phyloP scores from a whole-genome alignment of 208 protist species.

The Vickermania spadyakhi region DNA sequence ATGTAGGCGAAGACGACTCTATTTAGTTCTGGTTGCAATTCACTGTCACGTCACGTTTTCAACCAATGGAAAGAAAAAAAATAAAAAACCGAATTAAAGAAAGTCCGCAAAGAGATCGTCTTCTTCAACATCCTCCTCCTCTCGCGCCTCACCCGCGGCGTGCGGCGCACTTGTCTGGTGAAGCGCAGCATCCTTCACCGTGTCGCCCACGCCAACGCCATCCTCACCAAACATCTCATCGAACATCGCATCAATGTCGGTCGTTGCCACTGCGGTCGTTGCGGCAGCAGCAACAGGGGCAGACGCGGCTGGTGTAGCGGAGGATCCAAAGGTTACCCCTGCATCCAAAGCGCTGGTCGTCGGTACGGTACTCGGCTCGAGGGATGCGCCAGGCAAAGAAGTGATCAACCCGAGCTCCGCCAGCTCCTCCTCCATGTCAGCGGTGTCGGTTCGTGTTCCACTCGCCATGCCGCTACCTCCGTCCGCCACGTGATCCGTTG shows the following conservation, averaged over 20 bases:
- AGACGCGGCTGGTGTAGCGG: neutral
- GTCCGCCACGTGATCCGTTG: too few relatives aligned
- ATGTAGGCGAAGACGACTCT: too few relatives aligned
- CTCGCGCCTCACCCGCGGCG: neutral
- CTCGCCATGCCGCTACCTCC: too few relatives aligned
- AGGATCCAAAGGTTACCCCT: neutral
- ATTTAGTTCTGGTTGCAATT: too few relatives aligned
- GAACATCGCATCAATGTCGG: conserved; percentile 66
- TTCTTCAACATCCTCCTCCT: neutral
- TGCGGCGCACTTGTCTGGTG: neutral
- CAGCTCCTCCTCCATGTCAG: too few relatives aligned
- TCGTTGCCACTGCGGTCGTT: neutral
- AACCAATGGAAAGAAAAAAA: conserved; percentile 4
- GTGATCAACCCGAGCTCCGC: neutral
- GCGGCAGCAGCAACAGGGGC: neutral
- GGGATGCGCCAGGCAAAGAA: neutral
- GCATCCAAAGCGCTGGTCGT: neutral
- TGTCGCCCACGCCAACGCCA: neutral
- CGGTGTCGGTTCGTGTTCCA: too few relatives aligned
- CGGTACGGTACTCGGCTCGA: too few relatives aligned
- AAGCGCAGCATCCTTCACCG: neutral
- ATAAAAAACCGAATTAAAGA: neutral
- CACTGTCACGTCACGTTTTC: too few relatives aligned
- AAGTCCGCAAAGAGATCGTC: conserved; percentile 1
- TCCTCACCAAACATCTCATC: conserved; percentile 56